Conservation (phyloP, 169 alveolate genomes). For the Babesia ovata region DNA sequence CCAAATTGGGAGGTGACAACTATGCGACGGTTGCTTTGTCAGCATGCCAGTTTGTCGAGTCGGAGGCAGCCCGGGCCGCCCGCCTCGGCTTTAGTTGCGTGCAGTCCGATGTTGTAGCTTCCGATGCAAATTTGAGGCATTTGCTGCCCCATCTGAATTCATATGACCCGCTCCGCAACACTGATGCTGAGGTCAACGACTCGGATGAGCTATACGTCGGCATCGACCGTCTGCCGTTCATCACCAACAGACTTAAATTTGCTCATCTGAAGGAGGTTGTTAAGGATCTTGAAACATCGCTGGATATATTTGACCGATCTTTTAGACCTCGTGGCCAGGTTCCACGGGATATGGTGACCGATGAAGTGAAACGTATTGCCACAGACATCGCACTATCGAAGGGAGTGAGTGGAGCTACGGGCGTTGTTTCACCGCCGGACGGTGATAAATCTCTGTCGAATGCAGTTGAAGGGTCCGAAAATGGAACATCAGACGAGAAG, state of each 20-base stretch:
- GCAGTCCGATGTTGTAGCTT: constrained; percentile 18
- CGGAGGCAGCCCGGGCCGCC: constrained; percentile 22
- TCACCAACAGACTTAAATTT: constrained; percentile 1
- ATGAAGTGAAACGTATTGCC: constrained; percentile 1
- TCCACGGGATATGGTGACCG: not conserved
- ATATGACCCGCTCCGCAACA: constrained; percentile 1
- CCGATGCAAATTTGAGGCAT: not conserved
- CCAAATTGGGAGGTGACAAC: constrained; percentile 25
- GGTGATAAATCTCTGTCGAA: not conserved
- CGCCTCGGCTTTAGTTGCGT: constrained; percentile 42
- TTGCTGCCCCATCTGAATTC: constrained; percentile 17
- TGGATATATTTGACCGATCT: constrained; percentile 21
- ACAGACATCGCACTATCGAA: not conserved
- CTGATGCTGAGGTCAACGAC: constrained; percentile 14
- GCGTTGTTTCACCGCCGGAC: not conserved
- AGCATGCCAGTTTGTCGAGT: constrained; percentile 57
- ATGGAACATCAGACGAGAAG: not conserved
- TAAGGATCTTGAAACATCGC: constrained; percentile 17
- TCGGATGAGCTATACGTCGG: not conserved
- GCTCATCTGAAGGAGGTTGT: not conserved
- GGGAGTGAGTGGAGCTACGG: not conserved
- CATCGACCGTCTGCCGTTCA: constrained; percentile 12
- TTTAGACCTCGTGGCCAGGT: not conserved
- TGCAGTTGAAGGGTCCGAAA: not conserved
- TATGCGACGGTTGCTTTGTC: constrained; percentile 10